Base-by-base conservation (phyloP, 345 rosid species). In the Passiflora organensis region DNA sequence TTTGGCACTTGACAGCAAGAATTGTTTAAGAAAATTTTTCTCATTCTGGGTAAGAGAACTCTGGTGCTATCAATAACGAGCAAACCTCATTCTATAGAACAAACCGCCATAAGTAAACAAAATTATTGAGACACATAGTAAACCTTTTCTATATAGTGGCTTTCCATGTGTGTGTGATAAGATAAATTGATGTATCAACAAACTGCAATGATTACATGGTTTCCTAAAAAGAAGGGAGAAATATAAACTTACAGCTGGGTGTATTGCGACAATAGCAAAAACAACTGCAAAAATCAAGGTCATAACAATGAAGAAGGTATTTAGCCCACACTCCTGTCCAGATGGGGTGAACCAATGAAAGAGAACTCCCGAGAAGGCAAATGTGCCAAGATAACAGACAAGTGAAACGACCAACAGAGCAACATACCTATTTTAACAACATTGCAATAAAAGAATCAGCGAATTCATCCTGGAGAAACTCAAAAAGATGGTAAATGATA, bases 261-360 rank as follows among this genome's bases (percentile, higher is more conserved):
- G 97, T 62, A 94, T 63, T 4, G 87, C 95, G 39, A 89, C 90
- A 24, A 87, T 56, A n/a, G 95, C 89, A 54, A 89, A 94, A 58
- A 82, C 62, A 52, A 89, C 71, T 14, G 66, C 95, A 21, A 64
- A 64, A 32, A 94, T 85, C 73, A 94, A 71, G 59, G 85, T 78
- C 80, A 80, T 69, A 58, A 85, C 72, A 2, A 94, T 82, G 59
- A 94, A 83, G 79, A 94, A 87, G 24, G 85, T 89, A 74, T 94
- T 87, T 66, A 94, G 76, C 47, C 95, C 99, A 80, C 99, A 94
- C 48, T 89, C 96, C 48, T 89, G 91, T 63, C 96, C 96, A 58
- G 97, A 94, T 46, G 99, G 97, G 53, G 95, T 76, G 78, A 94
- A 94, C 83, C 90, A 83, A 60, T 94, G 93, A 73, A 89, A 94